phyloP scores from a whole-genome alignment of 2,329 filamentous ascomycete genomes.

The Paraphaeosphaeria minitans region DNA sequence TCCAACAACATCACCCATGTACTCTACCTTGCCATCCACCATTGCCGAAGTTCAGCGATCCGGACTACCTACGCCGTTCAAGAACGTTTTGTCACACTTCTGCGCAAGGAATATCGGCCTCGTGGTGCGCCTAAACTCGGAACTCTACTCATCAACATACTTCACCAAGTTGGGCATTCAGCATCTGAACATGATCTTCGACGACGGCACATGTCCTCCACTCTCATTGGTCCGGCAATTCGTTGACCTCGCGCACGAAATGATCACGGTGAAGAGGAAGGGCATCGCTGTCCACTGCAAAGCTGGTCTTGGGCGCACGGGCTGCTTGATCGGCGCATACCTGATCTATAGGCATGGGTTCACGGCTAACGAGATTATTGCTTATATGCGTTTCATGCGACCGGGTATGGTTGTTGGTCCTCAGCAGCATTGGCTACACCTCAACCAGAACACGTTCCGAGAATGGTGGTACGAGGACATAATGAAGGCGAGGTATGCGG shows the following conservation, averaged over 20 bases:
- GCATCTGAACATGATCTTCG: constrained; percentile 99
- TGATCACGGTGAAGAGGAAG: constrained; percentile 88
- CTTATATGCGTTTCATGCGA: constrained; percentile 98
- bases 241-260: constrained; percentile 91
- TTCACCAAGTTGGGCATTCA: constrained; percentile 94
- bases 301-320: constrained; percentile 91
- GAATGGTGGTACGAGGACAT: constrained; percentile 90
- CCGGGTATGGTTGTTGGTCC: constrained; percentile 99
- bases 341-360: constrained; percentile 97
- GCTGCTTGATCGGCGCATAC: constrained; percentile 95
- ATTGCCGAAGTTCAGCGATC: constrained; percentile 73
- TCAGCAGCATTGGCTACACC: constrained; percentile 97
- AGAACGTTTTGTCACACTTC: constrained; percentile 93
- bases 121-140: constrained; percentile 93
- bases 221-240: constrained; percentile 91
- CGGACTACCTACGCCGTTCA: constrained; percentile 82
- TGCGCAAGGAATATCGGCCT: constrained; percentile 85
- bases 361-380: constrained; percentile 95
- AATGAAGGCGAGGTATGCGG: constrained; percentile 81
- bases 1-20: constrained; percentile 73
- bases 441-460: constrained; percentile 96
- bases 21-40: constrained; percentile 74
- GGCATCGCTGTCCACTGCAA: constrained; percentile 98
- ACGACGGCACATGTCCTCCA: constrained; percentile 94
- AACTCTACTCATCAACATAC: constrained; percentile 94